A percentile compares a stretch with the other conserved stretches of the same genome.
Evolutionary conservation across 805 yeast genomes (phyloP).

Genomic region (Saccharomycopsis olivae): DNA sequence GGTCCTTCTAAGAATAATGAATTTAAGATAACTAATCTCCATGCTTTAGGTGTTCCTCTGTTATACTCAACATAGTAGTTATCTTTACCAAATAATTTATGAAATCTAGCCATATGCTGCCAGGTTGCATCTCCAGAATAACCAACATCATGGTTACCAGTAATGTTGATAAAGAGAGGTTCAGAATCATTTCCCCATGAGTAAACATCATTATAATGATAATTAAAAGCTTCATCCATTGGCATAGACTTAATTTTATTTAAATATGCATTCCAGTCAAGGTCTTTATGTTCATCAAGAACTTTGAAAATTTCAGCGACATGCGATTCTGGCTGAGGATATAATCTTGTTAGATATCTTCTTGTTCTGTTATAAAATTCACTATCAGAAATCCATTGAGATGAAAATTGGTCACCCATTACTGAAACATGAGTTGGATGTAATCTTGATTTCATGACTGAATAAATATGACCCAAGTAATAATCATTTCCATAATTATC

Average conservation of each 20-base stretch:
- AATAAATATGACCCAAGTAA: slow-evolving; percentile 76
- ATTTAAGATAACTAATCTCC: slow-evolving; percentile 84
- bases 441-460: slow-evolving; percentile 49
- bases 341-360: slow-evolving; percentile 62
- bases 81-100: slow-evolving; percentile 67
- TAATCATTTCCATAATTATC: slow-evolving; percentile 88
- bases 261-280: slow-evolving; percentile 43
- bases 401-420: slow-evolving; percentile 85
- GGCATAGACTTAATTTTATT: slow-evolving; percentile 24
- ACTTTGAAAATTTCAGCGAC: slow-evolving; percentile 38
- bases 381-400: slow-evolving; percentile 88
- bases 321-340: slow-evolving; percentile 45
- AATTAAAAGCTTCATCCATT: slow-evolving; percentile 27
- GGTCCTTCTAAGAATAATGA: slow-evolving; percentile 86
- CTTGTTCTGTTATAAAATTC: slow-evolving; percentile 76
- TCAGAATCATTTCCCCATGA: slow-evolving; percentile 52
- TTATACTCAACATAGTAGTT: slow-evolving; percentile 73
- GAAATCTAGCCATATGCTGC: slow-evolving; percentile 80
- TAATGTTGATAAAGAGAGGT: slow-evolving; percentile 69
- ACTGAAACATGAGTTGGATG: slow-evolving; percentile 77
- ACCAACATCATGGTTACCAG: slow-evolving; percentile 96
- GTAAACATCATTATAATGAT: slow-evolving; percentile 49
- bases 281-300: slow-evolving; percentile 37
- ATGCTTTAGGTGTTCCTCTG: slow-evolving; percentile 53
- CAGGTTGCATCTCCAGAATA: slow-evolving; percentile 90